Evolutionary conservation across 495 filamentous ascomycete genomes (phyloP), one percentile per base, ranked within the genome.

Genomic region (Xylona heveae): DNA sequence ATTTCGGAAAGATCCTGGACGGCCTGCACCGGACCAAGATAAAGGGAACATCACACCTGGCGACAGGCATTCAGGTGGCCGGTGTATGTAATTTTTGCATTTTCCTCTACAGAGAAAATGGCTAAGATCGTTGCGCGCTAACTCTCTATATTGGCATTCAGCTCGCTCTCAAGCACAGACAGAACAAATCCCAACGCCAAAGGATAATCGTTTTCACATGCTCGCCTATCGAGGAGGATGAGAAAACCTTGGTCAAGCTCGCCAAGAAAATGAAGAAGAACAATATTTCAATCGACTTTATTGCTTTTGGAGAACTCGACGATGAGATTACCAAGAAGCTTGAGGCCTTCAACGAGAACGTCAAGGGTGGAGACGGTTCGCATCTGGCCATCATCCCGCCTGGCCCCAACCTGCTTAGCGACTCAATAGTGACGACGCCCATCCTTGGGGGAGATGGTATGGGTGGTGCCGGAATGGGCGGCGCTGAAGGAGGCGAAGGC

Each of bases 251-350:
- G 0, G 66, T 91, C 38, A 84, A 81, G 48, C 67, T 95, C 8
- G 83, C 85, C 9, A 90, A 80, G 58, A 84, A 85, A 58, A 93
- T 95, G 84, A 95, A 93, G 73, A 97, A 97, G 64, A 72, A 68
- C 49, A 79, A 74, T 45, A 74, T 90, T 35, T 76, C 70, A 33
- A 78, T 97, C 45, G 88, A 97, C 46, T 80, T 97, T 43, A 66
- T 97, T 39, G 68, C 81, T 24, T 95, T 97, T 45, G 88, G 88
- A 31, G 88, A 97, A 39, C 62, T 93, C 18, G 74, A 82, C 34
- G 76, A 83, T 40, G 83, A 92, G 30, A 83, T 76, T 35, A 82
- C 75, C 28, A 74, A 82, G 49, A 97, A 95, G 59, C 67, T 95
- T 28, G 70, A 82, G 47, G 75, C 78, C 13, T 95, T 97, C 59